A percentile compares a stretch with the other conserved stretches of the same genome.
Conservation (phyloP, 2,329 filamentous ascomycete genomes). For the Purpureocillium lavendulum region DNA sequence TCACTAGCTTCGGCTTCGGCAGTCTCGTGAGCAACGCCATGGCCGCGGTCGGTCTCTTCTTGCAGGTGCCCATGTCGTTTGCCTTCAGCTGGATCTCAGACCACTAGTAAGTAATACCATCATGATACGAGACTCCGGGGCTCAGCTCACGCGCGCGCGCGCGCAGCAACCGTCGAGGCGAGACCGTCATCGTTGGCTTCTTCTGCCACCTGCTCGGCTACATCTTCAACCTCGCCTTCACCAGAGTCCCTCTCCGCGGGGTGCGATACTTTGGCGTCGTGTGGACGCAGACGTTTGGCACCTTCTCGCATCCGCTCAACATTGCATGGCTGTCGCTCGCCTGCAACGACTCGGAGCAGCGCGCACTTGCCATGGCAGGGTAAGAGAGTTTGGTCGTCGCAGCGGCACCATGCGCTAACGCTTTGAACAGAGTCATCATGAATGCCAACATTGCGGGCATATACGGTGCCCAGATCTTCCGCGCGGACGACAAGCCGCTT, state of each 20-base stretch:
- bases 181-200: constrained; percentile 42
- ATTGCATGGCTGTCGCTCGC: constrained; percentile 52
- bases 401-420: background rate
- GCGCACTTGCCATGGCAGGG: constrained; percentile 52
- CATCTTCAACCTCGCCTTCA: constrained; percentile 45
- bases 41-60: constrained; percentile 43
- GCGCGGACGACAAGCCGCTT: constrained; percentile 37
- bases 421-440: constrained; percentile 42
- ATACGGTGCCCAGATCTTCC: constrained; percentile 53
- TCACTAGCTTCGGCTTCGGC: constrained; percentile 42
- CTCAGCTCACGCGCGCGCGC: too few species aligned
- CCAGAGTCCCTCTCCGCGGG: constrained; percentile 30
- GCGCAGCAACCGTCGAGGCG: constrained; percentile 35
- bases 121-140: too few species aligned
- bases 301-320: constrained; percentile 48
- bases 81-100: constrained; percentile 44
- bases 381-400: constrained; percentile 15
- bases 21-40: constrained; percentile 42
- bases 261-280: constrained; percentile 45
- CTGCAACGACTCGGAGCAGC: constrained; percentile 47
- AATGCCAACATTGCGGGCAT: constrained; percentile 54
- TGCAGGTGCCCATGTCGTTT: constrained; percentile 43
- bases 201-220: constrained; percentile 40
- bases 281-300: constrained; percentile 46
- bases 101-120: constrained; percentile 35